Evolutionary conservation across 352 stramenopile genomes (phyloP).

Genomic region (Globisporangium iwayamae): DNA sequence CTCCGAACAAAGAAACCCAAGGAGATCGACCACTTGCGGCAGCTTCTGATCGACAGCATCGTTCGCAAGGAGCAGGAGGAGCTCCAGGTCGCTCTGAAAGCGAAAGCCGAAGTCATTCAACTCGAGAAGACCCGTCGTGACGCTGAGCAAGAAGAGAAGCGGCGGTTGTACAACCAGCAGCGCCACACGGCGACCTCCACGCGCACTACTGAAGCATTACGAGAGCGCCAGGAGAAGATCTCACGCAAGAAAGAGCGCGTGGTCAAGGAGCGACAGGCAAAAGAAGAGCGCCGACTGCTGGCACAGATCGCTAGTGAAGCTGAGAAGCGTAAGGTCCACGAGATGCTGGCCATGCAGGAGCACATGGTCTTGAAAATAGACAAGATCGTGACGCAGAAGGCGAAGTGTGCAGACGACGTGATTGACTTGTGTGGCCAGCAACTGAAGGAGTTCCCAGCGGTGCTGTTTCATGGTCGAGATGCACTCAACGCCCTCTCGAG

Average conservation of each 20-base stretch:
- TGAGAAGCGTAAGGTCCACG: conserved; percentile 36
- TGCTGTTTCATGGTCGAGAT: conserved; percentile 51
- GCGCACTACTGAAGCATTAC: conserved; percentile 55
- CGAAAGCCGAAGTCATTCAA: conserved; percentile 49
- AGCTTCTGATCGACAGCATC: conserved; percentile 35
- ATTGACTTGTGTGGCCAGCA: conserved; percentile 33
- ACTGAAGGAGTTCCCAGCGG: conserved; percentile 36
- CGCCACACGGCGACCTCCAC: conserved; percentile 45
- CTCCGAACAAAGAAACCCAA: neutral
- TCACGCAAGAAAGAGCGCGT: conserved; percentile 48
- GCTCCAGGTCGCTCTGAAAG: conserved; percentile 34
- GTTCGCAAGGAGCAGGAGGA: conserved; percentile 47
- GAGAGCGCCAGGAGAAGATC: conserved; percentile 66
- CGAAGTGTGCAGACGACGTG: conserved; percentile 46
- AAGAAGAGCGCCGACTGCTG: conserved; percentile 50
- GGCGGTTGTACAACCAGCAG: conserved; percentile 42
- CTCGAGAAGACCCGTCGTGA: conserved; percentile 44
- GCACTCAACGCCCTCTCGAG: conserved; percentile 49
- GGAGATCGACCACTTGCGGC: conserved; percentile 27
- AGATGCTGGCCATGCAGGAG: conserved; percentile 48
- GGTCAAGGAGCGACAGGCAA: conserved; percentile 53
- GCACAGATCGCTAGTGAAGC: conserved; percentile 34
- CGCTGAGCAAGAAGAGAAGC: conserved; percentile 42
- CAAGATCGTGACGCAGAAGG: conserved; percentile 43
- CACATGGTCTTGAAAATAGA: conserved; percentile 58